Conservation (phyloP, 805 yeast species). For the Pichia paraexigua region DNA sequence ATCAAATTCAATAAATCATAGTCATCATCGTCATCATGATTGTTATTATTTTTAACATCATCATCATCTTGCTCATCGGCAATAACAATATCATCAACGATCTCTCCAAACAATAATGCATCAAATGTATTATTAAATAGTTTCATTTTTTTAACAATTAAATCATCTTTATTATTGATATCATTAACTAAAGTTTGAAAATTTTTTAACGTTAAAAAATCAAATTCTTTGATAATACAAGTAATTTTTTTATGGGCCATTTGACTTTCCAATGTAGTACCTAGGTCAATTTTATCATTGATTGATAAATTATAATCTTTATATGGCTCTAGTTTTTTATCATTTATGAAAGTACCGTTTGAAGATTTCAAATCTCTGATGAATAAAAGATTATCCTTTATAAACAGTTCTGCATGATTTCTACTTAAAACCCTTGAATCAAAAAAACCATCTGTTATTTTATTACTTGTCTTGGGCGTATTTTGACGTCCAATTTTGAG, state of each 20-base stretch:
- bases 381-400: slow-evolving; percentile 55
- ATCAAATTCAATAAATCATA: slow-evolving; percentile 26
- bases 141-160: slow-evolving; percentile 22
- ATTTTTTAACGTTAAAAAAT: slow-evolving; percentile 39
- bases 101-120: slow-evolving; percentile 31
- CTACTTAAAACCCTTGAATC: slow-evolving; percentile 90
- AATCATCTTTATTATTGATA: slow-evolving; percentile 21
- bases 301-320: slow-evolving; percentile 56
- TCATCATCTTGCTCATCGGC: slow-evolving; percentile 28
- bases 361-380: slow-evolving; percentile 84
- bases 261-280: slow-evolving; percentile 73
- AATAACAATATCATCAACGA: slow-evolving; percentile 21
- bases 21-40: slow-evolving; percentile 39
- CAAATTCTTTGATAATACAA: slow-evolving; percentile 70
- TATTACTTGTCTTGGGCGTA: slow-evolving; percentile 50
- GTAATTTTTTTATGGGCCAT: slow-evolving; percentile 79
- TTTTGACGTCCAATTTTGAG: slow-evolving; percentile 87
- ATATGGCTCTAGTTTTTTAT: slow-evolving; percentile 54
- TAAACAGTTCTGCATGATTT: slow-evolving; percentile 86
- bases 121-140: slow-evolving; percentile 29
- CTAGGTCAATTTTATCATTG: slow-evolving; percentile 89
- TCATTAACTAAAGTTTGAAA: slow-evolving; percentile 20
- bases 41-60: slow-evolving; percentile 15
- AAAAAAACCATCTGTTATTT: slow-evolving; percentile 80
- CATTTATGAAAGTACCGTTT: slow-evolving; percentile 91